A percentile compares a stretch with the other conserved stretches of the same genome.
Evolutionary conservation across 1,284 basidiomycete species (phyloP).

Genomic region (Sparassis latifolia): DNA sequence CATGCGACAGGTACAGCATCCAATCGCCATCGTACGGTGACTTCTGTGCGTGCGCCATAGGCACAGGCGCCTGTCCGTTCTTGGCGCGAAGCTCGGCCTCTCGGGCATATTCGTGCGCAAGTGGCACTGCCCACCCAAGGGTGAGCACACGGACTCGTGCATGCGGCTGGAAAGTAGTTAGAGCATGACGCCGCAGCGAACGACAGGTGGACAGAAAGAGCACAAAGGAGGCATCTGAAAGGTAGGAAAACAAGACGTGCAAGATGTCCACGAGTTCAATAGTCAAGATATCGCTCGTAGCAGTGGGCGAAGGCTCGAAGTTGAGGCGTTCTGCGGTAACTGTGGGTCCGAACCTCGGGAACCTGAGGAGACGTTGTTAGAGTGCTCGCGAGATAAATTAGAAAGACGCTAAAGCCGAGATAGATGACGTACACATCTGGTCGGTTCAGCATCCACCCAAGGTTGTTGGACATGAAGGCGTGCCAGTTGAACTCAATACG

Average conservation of each 20-base stretch:
- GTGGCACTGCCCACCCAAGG: conserved; percentile 23
- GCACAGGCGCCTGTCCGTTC: background rate
- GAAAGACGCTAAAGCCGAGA: background rate
- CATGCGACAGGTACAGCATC: conserved; percentile 20
- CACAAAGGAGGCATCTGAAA: conserved; percentile 15
- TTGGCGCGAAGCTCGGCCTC: background rate
- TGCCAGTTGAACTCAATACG: conserved; percentile 18
- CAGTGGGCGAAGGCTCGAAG: background rate
- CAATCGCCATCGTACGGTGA: conserved; percentile 19
- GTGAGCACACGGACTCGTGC: conserved; percentile 18
- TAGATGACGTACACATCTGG: conserved; percentile 16
- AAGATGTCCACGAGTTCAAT: conserved; percentile 18
- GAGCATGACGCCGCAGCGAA: conserved; percentile 17
- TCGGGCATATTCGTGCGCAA: conserved; percentile 10
- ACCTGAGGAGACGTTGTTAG: background rate
- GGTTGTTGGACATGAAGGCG: conserved; percentile 8
- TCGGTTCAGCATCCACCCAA: conserved; percentile 16
- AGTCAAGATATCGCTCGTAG: conserved; percentile 7
- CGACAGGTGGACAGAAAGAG: conserved; percentile 21
- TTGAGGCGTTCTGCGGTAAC: background rate
- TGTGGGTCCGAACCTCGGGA: background rate
- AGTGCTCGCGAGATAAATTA: background rate
- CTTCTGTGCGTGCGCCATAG: conserved; percentile 14
- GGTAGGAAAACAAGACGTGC: conserved; percentile 15
- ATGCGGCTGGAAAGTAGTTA: conserved; percentile 21